A percentile compares a stretch with the other conserved stretches of the same genome.
These are phyloP conservation scores for Phytophthora hibernalis DNA, from an alignment of 352 stramenopile species.

Conservation along the genomic window DNA sequence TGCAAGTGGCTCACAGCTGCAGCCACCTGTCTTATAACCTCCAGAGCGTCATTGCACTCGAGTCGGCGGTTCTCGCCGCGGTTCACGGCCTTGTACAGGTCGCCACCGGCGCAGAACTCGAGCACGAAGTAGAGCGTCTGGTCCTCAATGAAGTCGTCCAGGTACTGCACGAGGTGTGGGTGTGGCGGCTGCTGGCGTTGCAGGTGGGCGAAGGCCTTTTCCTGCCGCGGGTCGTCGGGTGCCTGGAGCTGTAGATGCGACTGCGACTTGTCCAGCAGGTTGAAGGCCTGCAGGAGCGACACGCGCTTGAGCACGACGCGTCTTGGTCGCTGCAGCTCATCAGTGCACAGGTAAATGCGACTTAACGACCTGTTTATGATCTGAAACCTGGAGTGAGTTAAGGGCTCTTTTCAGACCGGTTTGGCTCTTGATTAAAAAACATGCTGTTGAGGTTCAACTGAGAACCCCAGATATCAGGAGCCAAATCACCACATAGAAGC, in stretches of 20 bases:
- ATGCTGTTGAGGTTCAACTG: too few relatives aligned
- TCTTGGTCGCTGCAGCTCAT: constrained; percentile 25
- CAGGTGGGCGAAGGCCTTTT: constrained; percentile 45
- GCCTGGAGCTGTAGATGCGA: constrained; percentile 22
- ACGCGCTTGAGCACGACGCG: constrained; percentile 63
- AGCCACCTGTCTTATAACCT: constrained; percentile 38
- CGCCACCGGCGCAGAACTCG: constrained; percentile 44
- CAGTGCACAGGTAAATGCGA: constrained; percentile 59
- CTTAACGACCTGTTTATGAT: too few relatives aligned
- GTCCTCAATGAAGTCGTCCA: constrained; percentile 54
- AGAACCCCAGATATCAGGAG: too few relatives aligned
- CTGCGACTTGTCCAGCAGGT: constrained; percentile 27
- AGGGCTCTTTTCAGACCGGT: too few relatives aligned
- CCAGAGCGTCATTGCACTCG: constrained; percentile 14
- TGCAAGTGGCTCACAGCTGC: constrained; percentile 37
- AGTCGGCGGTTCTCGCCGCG: constrained; percentile 24
- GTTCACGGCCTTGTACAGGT: constrained; percentile 42
- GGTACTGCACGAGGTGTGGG: constrained; percentile 53
- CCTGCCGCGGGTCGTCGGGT: constrained; percentile 53
- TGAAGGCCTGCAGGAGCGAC: constrained; percentile 47
- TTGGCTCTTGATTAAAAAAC: too few relatives aligned
- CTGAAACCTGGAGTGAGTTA: too few relatives aligned
- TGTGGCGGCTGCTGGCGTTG: constrained; percentile 39
- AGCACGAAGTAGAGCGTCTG: constrained; percentile 59
- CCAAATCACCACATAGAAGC: too few relatives aligned